Evolutionary conservation across 2,329 filamentous ascomycete genomes (phyloP).

Genomic region (Lasiodiplodia theobromae): DNA sequence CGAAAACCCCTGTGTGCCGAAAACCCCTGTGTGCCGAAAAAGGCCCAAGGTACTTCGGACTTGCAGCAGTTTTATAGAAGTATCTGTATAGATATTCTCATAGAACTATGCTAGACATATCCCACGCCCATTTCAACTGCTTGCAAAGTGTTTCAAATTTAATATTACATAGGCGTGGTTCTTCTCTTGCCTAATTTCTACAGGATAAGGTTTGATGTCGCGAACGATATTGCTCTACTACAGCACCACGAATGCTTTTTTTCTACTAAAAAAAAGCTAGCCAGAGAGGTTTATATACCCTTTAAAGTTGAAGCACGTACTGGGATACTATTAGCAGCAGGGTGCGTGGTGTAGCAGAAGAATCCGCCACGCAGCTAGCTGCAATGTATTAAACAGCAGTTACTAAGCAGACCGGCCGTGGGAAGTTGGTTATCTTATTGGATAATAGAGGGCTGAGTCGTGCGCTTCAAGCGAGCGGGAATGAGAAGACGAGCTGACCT

Average conservation of each 20-base stretch:
- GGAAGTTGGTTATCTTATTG: too few relatives aligned
- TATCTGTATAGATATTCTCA: constrained; percentile 4
- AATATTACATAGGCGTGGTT: not conserved
- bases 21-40: not conserved
- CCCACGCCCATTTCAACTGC: not conserved
- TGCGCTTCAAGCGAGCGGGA: too few relatives aligned
- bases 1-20: not conserved
- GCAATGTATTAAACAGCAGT: too few relatives aligned
- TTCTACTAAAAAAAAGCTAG: not conserved
- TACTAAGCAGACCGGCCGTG: too few relatives aligned
- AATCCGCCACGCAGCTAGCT: constrained; percentile 6
- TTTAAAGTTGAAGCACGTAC: not conserved
- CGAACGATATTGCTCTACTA: constrained; percentile 13
- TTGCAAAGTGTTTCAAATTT: not conserved
- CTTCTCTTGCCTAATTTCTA: not conserved
- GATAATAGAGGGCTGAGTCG: too few relatives aligned
- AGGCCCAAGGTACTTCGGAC: not conserved
- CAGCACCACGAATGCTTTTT: not conserved
- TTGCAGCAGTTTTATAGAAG: not conserved
- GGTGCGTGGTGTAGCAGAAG: not conserved
- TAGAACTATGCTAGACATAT: not conserved
- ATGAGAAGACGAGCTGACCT: too few relatives aligned
- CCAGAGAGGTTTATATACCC: not conserved
- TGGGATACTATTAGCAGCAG: not conserved
- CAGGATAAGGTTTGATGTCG: not conserved